Evolutionary conservation across 495 filamentous ascomycete species (phyloP), one percentile per base, ranked within the genome.

Genomic region (Ascodesmis nigricans): DNA sequence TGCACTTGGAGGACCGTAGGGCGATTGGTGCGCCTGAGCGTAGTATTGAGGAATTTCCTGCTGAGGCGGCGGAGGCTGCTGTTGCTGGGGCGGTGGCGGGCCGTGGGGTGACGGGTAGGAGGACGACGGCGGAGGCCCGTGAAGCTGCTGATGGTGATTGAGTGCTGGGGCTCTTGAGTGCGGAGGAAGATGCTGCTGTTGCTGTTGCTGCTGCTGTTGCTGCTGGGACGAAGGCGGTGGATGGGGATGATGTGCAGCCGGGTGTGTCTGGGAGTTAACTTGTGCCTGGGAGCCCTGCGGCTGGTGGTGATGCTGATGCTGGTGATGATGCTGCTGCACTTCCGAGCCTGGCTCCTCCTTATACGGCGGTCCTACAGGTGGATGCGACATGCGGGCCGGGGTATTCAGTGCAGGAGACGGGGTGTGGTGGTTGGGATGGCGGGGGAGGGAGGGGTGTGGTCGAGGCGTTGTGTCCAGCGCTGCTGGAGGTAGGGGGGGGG

Each of bases 1-100:
- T 69, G 66, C 56, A 63, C 66, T 38, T 67, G 64, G 49, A 14
- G 77, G 72, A 51, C 73, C 71, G 58, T 84, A 84, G 15, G 75
- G 65, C 47, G 66, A 69, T 28, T 67, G 65, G 50, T 81, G 72
- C 36, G 69, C 30, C 6, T 4, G 52, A 61, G 78, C 84, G 53
- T 80, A 81, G n/a, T n/a, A n/a, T n/a, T n/a, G n/a, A n/a, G 63
- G 41, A 55, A 58, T 46, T 29, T 83, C 78, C 55, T 72, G 73
- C 29, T 65, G 42, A 40, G 68, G 63, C 40, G 63, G 63, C 50
- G 46, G 55, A 39, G 56, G 53, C 35, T 58, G 60, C 40, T 55
- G 55, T n/a, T n/a, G n/a, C n/a, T n/a, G n/a, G n/a, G 28, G 60
- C 61, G 39, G 43, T 5, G 53, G 53, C 30, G 60, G 40, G 21